phyloP scores from a whole-genome alignment of 768 basidiomycete species.

The Tubosaeta sp. region DNA sequence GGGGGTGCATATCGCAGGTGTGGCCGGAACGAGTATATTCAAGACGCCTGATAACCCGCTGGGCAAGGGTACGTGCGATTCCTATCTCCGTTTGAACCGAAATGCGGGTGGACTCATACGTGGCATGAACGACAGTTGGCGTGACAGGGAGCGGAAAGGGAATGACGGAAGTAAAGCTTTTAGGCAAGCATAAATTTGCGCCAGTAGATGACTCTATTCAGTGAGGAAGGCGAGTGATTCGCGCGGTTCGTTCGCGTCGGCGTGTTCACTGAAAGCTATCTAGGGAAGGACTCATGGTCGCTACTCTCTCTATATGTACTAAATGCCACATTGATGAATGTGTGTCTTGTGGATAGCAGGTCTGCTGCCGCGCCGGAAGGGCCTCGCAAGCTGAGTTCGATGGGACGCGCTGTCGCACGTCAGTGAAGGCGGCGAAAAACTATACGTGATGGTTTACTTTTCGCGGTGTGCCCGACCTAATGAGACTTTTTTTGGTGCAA shows the following conservation, averaged over 20 bases:
- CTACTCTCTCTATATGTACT: constrained; percentile 20
- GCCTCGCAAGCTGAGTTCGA: not conserved
- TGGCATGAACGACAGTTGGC: constrained; percentile 53
- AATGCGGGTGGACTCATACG: constrained; percentile 10
- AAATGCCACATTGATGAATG: constrained; percentile 11
- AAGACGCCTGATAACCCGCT: constrained; percentile 91
- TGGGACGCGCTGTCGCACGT: constrained; percentile 10
- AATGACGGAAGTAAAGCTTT: constrained; percentile 71
- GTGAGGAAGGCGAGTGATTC: constrained; percentile 12
- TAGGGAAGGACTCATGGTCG: constrained; percentile 15
- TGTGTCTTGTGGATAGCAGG: constrained; percentile 23
- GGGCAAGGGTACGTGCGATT: constrained; percentile 63
- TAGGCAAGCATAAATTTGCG: constrained; percentile 75
- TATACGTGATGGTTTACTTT: constrained; percentile 15
- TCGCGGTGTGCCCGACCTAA: not conserved
- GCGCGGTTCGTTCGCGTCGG: not conserved
- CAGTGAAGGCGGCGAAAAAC: constrained; percentile 13
- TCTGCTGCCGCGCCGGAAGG: constrained; percentile 2
- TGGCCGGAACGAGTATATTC: constrained; percentile 87
- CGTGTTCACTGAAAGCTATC: constrained; percentile 10
- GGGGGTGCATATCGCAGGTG: constrained; percentile 85
- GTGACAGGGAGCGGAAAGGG: constrained; percentile 88
- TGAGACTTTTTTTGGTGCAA: not conserved
- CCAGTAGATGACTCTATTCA: constrained; percentile 41
- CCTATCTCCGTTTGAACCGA: not conserved